Evolutionary conservation across 2,329 filamentous ascomycete species (phyloP), one percentile per base, ranked within the genome.

Genomic region (Monosporascus sp.): DNA sequence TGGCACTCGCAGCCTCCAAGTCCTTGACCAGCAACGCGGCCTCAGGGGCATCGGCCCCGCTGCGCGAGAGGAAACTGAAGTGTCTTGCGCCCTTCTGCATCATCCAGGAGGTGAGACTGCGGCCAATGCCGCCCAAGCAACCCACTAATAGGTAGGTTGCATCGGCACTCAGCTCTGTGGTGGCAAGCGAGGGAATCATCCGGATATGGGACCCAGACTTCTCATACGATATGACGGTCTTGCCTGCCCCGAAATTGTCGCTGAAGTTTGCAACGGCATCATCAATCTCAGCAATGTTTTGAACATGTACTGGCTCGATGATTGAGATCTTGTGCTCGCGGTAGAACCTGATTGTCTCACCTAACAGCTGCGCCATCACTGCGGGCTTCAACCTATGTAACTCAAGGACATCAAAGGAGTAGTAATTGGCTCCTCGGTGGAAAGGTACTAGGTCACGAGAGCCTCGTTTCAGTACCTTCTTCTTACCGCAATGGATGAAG

Each of bases 91-190:
- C 24, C 24, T 24, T 24, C 24, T 24, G 24, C 24, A 24, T 24
- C 24, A 24, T 24, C 24, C 24, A 24, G 24, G 24, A 57, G 0
- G 68, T 63, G 24, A 72, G 46, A 26, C 65, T 67, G 3, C 68
- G 60, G 2, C 70, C 69, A 1, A 73, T 60, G 7, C 70, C 70
- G 22, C 71, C 70, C 7, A 72, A 58, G 52, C 70, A 68, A 3
- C 71, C 70, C 14, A 72, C 64, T 0, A 72, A 63, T n/a, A 72
- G 61, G 53, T 72, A 72, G 6, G 56, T 54, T 4, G 50, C 35
- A 8, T 56, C 54, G 35, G 55, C 38, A 50, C 31, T 51, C 55
- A 63, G 47, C 49, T 55, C 50, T 7, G 59, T 28, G 7, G 44
- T 50, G 28, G 31, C 49, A 20, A 35, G 50, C 17, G 40, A 31